These are phyloP conservation scores for Yamadazyma spencermartinsiae DNA, from an alignment of 1,139 yeast genomes.

Conservation along the genomic window DNA sequence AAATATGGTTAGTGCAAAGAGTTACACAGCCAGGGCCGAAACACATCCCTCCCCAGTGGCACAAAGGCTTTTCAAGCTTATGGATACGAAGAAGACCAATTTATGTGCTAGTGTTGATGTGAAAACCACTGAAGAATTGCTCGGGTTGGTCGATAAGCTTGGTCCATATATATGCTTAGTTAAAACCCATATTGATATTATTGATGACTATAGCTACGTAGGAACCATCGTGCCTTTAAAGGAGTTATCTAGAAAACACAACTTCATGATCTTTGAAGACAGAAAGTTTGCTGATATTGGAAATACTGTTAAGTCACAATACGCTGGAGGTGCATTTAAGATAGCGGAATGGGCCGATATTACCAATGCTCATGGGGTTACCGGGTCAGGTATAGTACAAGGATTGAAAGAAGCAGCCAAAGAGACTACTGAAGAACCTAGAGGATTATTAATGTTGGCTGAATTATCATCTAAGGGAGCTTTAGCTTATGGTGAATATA, in stretches of 20 bases:
- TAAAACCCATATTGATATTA: slow-evolving; percentile 92
- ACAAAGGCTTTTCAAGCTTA: slow-evolving; percentile 64
- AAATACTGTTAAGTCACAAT: slow-evolving; percentile 94
- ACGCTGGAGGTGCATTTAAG: slow-evolving; percentile 83
- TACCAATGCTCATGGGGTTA: slow-evolving; percentile 96
- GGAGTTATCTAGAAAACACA: slow-evolving; percentile 69
- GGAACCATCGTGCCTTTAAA: slow-evolving; percentile 74
- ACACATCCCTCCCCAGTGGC: slow-evolving; percentile 80
- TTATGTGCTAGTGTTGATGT: slow-evolving; percentile 97
- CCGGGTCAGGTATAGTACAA: slow-evolving; percentile 89
- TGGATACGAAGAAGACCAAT: slow-evolving; percentile 81
- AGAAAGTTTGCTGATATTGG: slow-evolving; percentile 99
- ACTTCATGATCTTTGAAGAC: slow-evolving; percentile 89
- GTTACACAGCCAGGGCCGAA: slow-evolving; percentile 71
- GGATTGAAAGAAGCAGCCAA: slow-evolving; percentile 84
- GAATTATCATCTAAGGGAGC: slow-evolving; percentile 94
- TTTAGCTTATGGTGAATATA: slow-evolving; percentile 88
- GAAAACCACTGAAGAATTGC: slow-evolving; percentile 70
- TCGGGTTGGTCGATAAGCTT: slow-evolving; percentile 67
- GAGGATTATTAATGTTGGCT: slow-evolving; percentile 94
- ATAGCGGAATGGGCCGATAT: slow-evolving; percentile 96
- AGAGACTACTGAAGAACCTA: slow-evolving; percentile 69
- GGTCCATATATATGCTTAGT: slow-evolving; percentile 93
- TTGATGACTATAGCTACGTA: slow-evolving; percentile 84
- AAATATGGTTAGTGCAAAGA: slow-evolving; percentile 23